Evolutionary conservation across 179 eudicot species (phyloP).

Genomic region (Nepenthes alata): DNA sequence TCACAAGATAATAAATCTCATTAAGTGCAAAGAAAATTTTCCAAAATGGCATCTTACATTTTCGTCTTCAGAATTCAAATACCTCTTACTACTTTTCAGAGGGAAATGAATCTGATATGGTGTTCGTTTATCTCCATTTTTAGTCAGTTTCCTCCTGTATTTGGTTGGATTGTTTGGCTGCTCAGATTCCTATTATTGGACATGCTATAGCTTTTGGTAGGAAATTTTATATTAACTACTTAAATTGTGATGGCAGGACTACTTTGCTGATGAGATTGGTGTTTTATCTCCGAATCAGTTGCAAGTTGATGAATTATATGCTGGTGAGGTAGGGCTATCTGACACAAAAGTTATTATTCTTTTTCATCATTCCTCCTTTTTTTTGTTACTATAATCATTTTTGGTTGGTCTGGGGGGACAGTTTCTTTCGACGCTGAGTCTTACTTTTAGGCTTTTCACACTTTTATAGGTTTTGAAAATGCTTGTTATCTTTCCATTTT

Average conservation of each 20-base stretch:
- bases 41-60: too few relatives aligned
- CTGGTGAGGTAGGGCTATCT: constrained; percentile 71
- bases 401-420: constrained; percentile 1
- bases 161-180: too few relatives aligned
- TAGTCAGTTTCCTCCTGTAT: too few relatives aligned
- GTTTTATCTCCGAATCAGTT: constrained; percentile 84
- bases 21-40: too few relatives aligned
- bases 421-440: background rate
- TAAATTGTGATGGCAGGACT: constrained; percentile 48
- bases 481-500: background rate
- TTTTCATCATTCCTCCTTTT: background rate
- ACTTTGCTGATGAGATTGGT: constrained; percentile 90
- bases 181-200: too few relatives aligned
- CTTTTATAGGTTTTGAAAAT: background rate
- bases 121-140: too few relatives aligned
- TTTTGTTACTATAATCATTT: background rate
- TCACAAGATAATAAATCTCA: too few relatives aligned
- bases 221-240: background rate
- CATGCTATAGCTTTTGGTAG: too few relatives aligned
- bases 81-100: too few relatives aligned
- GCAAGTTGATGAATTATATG: constrained; percentile 73
- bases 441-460: background rate
- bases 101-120: too few relatives aligned
- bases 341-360: background rate
- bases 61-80: background rate